Percentiles rank a stretch among this genome's conserved stretches.
Evolutionary conservation across 148 eudicot species (phyloP).

Genomic region (Chenopodium suecicum): DNA sequence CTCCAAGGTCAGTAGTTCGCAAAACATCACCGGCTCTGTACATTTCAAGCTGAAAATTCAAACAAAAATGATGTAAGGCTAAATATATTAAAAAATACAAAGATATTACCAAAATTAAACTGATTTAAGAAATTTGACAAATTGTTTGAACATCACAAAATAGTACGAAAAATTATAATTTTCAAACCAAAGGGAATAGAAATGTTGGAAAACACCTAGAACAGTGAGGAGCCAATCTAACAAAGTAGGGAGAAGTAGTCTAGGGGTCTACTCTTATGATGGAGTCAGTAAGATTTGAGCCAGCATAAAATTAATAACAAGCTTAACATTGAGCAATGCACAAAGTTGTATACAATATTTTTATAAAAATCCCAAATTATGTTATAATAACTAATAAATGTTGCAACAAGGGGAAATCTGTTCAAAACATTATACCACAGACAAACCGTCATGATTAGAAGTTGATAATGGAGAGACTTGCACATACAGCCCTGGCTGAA

Average conservation of each 20-base stretch:
- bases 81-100: constrained; percentile 4
- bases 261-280: not conserved
- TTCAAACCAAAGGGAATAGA: not conserved
- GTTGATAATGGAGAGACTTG: not conserved
- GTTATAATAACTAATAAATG: not conserved
- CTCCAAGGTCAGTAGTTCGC: constrained; percentile 37
- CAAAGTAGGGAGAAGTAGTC: not conserved
- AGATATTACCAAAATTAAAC: not conserved
- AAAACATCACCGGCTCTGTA: constrained; percentile 62
- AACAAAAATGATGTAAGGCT: constrained; percentile 1
- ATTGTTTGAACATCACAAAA: no score
- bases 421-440: not conserved
- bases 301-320: not conserved
- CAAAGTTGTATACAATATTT: not conserved
- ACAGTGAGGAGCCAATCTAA: not conserved
- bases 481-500: not conserved
- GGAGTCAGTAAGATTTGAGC: not conserved
- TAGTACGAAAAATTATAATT: no score
- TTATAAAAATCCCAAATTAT: not conserved
- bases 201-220: not conserved
- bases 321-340: not conserved
- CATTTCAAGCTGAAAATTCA: constrained; percentile 64
- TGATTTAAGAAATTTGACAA: no score
- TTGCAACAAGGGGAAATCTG: not conserved
- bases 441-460: not conserved